A percentile compares a stretch with the other conserved stretches of the same genome.
These are phyloP conservation scores for Escovopsis weberi DNA, from an alignment of 2,329 filamentous ascomycete species.

Conservation along the genomic window DNA sequence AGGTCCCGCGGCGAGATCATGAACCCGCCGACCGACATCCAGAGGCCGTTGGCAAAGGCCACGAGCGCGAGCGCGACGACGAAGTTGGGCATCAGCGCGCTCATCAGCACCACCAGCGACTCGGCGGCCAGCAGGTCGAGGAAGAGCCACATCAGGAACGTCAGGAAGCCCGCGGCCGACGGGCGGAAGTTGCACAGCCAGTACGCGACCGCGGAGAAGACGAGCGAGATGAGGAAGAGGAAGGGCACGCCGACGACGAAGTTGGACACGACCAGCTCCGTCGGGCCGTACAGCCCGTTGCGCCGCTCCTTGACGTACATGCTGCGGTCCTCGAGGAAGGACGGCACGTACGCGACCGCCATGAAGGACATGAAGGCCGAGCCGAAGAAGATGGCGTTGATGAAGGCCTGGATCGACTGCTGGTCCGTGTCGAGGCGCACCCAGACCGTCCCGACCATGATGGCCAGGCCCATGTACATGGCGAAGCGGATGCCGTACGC, in stretches of 20 bases:
- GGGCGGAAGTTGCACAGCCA: constrained; percentile 67
- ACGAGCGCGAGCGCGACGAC: constrained; percentile 66
- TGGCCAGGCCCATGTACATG: constrained; percentile 64
- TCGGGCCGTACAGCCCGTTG: constrained; percentile 67
- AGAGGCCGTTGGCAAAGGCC: constrained; percentile 76
- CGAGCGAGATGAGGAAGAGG: constrained; percentile 59
- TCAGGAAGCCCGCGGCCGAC: constrained; percentile 52
- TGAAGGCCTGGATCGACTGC: constrained; percentile 63
- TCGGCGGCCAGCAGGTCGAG: constrained; percentile 72
- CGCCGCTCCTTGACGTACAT: constrained; percentile 47
- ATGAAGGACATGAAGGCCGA: constrained; percentile 68
- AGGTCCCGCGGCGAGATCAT: constrained; percentile 57
- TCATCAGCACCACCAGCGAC: constrained; percentile 64
- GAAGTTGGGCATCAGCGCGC: constrained; percentile 61
- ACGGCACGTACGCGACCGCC: constrained; percentile 73
- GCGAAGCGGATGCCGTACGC: constrained; percentile 69
- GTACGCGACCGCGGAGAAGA: constrained; percentile 66
- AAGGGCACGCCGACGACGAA: constrained; percentile 73
- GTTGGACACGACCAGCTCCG: constrained; percentile 61
- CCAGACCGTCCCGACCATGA: constrained; percentile 86
- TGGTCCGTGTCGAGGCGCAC: constrained; percentile 55
- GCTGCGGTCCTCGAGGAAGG: constrained; percentile 30
- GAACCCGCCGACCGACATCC: constrained; percentile 80
- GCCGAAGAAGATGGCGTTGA: constrained; percentile 69
- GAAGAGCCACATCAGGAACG: constrained; percentile 73